Conservation (phyloP, 371 early-diverging fungal species). For the Lichtheimia ramosa region DNA sequence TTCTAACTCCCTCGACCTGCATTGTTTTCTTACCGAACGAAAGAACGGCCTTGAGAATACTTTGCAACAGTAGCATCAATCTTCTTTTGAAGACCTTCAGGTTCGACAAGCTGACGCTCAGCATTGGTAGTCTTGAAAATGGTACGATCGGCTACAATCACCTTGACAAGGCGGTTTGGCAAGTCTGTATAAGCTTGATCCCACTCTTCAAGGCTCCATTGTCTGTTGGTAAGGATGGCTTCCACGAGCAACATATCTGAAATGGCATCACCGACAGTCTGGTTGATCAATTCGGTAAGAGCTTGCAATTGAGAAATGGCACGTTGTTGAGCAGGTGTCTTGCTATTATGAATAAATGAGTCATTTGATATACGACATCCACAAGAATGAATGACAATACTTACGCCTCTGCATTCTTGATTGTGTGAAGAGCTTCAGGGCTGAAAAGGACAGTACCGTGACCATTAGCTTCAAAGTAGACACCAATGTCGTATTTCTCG, state of each 20-base stretch:
- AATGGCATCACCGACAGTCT: conserved; percentile 98
- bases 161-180: conserved; percentile 94
- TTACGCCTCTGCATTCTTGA: conserved; percentile 72
- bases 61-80: conserved; percentile 86
- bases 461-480: conserved; percentile 99
- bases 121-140: conserved; percentile 95
- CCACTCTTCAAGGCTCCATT: conserved; percentile 85
- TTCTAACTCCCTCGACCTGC: not conserved
- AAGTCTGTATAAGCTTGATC: conserved; percentile 92
- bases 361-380: not conserved
- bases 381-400: conserved; percentile 9
- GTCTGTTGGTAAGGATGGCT: conserved; percentile 83
- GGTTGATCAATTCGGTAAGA: conserved; percentile 93
- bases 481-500: conserved; percentile 95
- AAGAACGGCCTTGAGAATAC: conserved; percentile 84
- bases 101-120: conserved; percentile 88
- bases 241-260: conserved; percentile 97
- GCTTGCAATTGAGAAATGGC: conserved; percentile 79
- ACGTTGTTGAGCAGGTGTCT: conserved; percentile 76
- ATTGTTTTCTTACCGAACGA: conserved; percentile 74
- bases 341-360: too few relatives aligned
- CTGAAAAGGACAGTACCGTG: conserved; percentile 99
- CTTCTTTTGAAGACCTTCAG: conserved; percentile 86
- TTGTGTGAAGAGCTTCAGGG: conserved; percentile 72
- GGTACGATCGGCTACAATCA: conserved; percentile 86